phyloP scores from a whole-genome alignment of 2,329 filamentous ascomycete species.

The Cercospora berteroae region DNA sequence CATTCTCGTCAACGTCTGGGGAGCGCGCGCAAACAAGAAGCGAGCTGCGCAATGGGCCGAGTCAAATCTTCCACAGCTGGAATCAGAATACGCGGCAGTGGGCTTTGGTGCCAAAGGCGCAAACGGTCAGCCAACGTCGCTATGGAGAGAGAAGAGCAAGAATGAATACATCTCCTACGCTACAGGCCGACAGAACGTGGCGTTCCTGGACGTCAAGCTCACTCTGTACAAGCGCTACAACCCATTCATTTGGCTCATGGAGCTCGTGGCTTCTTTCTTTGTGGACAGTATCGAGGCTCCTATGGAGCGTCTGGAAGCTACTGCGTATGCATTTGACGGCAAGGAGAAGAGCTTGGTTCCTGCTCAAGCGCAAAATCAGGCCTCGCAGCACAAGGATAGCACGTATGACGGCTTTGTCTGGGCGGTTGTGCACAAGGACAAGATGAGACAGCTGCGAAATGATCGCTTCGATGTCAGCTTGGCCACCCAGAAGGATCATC shows the following conservation, averaged over 20 bases:
- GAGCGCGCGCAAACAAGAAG: constrained; percentile 72
- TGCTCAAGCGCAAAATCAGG: constrained; percentile 48
- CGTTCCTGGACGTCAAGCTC: constrained; percentile 83
- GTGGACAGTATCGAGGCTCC: constrained; percentile 72
- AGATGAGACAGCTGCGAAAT: constrained; percentile 85
- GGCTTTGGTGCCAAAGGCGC: constrained; percentile 65
- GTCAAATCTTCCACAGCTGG: constrained; percentile 68
- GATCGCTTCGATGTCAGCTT: constrained; percentile 93
- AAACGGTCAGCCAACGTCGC: constrained; percentile 45
- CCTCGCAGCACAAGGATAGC: constrained; percentile 55
- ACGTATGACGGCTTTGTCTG: constrained; percentile 88
- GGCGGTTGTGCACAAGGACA: constrained; percentile 91
- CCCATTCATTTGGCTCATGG: constrained; percentile 65
- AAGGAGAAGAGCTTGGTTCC: constrained; percentile 77
- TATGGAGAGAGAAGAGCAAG: constrained; percentile 82
- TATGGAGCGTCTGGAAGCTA: constrained; percentile 70
- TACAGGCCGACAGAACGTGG: constrained; percentile 87
- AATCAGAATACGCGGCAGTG: constrained; percentile 80
- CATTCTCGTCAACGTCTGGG: constrained; percentile 76
- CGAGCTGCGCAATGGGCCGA: constrained; percentile 79
- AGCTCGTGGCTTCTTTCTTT: constrained; percentile 70
- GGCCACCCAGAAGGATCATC: constrained; percentile 86
- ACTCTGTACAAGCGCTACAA: constrained; percentile 84
- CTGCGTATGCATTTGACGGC: constrained; percentile 86
- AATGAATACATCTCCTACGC: constrained; percentile 86